Evolutionary conservation across 2,329 filamentous ascomycete genomes (phyloP).

Genomic region (Xylaria sp.): DNA sequence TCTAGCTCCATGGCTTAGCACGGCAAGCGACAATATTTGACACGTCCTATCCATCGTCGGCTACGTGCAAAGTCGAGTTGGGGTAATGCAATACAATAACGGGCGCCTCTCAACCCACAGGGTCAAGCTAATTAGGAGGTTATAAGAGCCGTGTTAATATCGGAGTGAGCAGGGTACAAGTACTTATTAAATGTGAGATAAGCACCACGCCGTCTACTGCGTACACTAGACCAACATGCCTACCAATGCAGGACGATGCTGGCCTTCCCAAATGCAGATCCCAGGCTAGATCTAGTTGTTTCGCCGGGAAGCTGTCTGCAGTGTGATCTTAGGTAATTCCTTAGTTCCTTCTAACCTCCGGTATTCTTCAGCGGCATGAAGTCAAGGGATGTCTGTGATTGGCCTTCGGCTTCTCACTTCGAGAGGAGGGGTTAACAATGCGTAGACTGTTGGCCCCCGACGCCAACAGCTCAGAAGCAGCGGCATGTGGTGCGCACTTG

Average conservation of each 20-base stretch:
- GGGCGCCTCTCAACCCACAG: background rate
- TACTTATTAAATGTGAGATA: conserved; percentile 32
- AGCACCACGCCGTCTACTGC: conserved; percentile 13
- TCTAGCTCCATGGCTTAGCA: background rate
- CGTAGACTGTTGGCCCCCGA: background rate
- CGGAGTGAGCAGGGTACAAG: background rate
- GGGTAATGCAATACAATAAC: conserved; percentile 3
- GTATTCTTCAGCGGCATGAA: background rate
- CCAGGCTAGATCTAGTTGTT: background rate
- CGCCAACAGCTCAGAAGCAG: background rate
- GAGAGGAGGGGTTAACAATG: background rate
- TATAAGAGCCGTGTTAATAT: conserved; percentile 22
- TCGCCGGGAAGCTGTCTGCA: background rate
- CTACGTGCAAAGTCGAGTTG: background rate
- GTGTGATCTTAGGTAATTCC: background rate
- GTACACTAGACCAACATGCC: background rate
- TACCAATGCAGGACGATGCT: conserved; percentile 6
- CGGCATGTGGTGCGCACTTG: background rate
- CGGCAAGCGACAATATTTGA: background rate
- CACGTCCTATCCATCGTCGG: background rate
- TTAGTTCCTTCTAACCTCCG: conserved; percentile 1
- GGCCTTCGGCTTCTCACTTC: background rate
- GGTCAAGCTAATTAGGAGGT: background rate
- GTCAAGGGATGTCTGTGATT: background rate
- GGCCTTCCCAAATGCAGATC: conserved; percentile 5